Evolutionary conservation across 73 alveolate species (phyloP).

Genomic region (Breviolum minutum): DNA sequence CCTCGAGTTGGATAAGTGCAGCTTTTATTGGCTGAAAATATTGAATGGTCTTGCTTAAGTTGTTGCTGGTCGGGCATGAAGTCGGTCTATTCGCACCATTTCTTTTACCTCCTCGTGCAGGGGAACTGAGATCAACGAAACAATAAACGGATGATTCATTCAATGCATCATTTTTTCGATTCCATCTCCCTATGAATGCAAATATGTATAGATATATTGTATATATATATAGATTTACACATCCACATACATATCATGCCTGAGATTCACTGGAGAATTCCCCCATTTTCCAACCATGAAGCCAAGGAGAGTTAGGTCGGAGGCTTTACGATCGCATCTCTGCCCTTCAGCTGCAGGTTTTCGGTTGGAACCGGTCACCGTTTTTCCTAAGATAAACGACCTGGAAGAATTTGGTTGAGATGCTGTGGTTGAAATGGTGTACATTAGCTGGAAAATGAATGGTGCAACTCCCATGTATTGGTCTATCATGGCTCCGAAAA

Average conservation of each 20-base stretch:
- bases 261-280: not conserved
- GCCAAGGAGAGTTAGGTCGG: slow-evolving; percentile 63
- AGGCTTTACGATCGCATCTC: slow-evolving; percentile 82
- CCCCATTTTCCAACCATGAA: not conserved
- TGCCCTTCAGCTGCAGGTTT: not conserved
- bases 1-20: too few species aligned
- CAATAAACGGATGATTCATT: too few species aligned
- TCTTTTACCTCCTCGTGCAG: not conserved
- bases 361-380: not conserved
- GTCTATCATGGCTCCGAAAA: too few species aligned
- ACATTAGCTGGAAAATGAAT: too few species aligned
- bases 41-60: too few species aligned
- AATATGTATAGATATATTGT: not conserved
- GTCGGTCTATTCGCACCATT: too few species aligned
- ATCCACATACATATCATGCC: not conserved
- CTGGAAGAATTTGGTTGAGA: not conserved
- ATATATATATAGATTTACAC: too few species aligned
- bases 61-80: too few species aligned
- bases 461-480: too few species aligned
- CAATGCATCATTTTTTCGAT: too few species aligned
- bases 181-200: not conserved
- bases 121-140: not conserved
- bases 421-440: not conserved
- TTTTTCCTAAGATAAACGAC: not conserved
- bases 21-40: too few species aligned